Conservation (phyloP, 495 filamentous ascomycete species). For the Penicillium coffeae region DNA sequence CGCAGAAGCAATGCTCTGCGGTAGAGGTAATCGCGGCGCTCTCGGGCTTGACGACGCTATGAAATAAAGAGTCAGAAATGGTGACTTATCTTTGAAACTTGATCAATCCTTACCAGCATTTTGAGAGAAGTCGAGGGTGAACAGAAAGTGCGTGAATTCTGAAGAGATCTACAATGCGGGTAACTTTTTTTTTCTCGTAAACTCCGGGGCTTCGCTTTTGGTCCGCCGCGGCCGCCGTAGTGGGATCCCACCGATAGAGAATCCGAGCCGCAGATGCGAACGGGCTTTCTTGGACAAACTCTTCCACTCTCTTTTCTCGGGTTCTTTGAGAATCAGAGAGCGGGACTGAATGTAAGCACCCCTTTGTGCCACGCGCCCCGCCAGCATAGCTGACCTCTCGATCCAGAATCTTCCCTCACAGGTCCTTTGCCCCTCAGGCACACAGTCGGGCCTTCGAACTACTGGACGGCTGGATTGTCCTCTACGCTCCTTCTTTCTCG, state of each 20-base stretch:
- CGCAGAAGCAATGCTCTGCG: constrained; percentile 73
- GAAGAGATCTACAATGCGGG: constrained; percentile 18
- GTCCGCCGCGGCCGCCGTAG: constrained; percentile 27
- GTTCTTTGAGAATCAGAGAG: constrained; percentile 20
- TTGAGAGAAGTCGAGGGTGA: constrained; percentile 12
- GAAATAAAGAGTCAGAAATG: constrained; percentile 10
- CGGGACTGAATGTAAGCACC: constrained; percentile 10
- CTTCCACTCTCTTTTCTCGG: constrained; percentile 24
- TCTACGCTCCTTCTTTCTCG: constrained; percentile 29
- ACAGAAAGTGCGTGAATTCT: constrained; percentile 2
- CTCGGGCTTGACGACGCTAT: constrained; percentile 69
- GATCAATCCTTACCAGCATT: constrained; percentile 40
- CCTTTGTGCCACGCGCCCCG: neutral
- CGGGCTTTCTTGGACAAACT: constrained; percentile 22
- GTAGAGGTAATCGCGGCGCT: constrained; percentile 93
- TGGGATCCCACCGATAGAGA: constrained; percentile 35
- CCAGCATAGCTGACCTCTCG: neutral
- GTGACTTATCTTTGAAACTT: neutral
- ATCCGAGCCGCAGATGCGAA: constrained; percentile 32
- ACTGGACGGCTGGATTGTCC: constrained; percentile 25
- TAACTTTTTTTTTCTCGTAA: constrained; percentile 41
- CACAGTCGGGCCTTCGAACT: constrained; percentile 14
- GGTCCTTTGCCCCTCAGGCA: constrained; percentile 26
- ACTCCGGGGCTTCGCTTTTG: constrained; percentile 33
- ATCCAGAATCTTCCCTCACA: constrained; percentile 5